A percentile compares a stretch with the other conserved stretches of the same genome.
phyloP scores from a whole-genome alignment of 208 protist species.

The Leishmania braziliensis region DNA sequence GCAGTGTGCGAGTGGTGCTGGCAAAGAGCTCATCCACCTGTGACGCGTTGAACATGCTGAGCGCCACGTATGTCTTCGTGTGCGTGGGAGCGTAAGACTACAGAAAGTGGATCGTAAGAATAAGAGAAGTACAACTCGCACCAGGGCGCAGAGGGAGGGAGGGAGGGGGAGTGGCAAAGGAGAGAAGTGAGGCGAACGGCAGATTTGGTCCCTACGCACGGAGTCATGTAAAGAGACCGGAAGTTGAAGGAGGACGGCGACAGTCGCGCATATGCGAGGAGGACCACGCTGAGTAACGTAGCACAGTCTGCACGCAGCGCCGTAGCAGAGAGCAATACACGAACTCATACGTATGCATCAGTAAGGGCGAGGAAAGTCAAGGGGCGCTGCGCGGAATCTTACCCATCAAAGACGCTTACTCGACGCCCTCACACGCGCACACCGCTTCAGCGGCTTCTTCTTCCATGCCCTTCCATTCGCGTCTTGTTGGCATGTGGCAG shows the following conservation, averaged over 20 bases:
- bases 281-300: not conserved
- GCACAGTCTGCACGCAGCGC: not conserved
- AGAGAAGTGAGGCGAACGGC: not conserved
- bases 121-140: not conserved
- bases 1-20: constrained; percentile 33
- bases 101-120: not conserved
- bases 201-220: no score
- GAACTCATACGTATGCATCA: not conserved
- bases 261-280: not conserved
- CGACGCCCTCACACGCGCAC: not conserved
- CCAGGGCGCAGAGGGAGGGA: not conserved
- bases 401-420: not conserved
- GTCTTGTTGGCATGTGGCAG: no score
- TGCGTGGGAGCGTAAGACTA: not conserved
- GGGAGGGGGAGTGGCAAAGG: not conserved
- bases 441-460: not conserved
- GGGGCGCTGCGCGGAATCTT: not conserved
- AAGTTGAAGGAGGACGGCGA: no score
- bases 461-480: not conserved
- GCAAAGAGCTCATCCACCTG: constrained; percentile 66
- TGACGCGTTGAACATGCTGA: constrained; percentile 44
- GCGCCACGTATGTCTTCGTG: not conserved
- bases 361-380: not conserved
- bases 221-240: not conserved
- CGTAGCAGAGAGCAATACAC: not conserved